A percentile compares a stretch with the other conserved stretches of the same genome.
Evolutionary conservation across 495 filamentous ascomycete species (phyloP).

Genomic region (Aspergillus conjunctus): DNA sequence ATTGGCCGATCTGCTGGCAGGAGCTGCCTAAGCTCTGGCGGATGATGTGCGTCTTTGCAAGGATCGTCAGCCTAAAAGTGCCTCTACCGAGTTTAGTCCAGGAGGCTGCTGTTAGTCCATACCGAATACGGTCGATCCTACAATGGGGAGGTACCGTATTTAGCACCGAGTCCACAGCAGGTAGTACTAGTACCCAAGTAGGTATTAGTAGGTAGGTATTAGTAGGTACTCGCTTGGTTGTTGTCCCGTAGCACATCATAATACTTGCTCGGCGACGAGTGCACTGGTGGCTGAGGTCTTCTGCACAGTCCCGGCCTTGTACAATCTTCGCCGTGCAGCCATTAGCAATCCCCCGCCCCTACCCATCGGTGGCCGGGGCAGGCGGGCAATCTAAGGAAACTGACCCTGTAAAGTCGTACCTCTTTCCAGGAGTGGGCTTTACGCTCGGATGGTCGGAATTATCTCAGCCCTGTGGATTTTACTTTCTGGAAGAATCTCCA

Average conservation of each 20-base stretch:
- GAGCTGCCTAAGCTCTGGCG: slow-evolving; percentile 15
- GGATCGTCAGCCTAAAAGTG: slow-evolving; percentile 21
- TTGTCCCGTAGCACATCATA: neutral
- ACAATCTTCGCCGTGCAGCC: neutral
- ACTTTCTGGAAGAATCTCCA: slow-evolving; percentile 11
- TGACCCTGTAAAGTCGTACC: neutral
- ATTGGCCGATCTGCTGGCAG: slow-evolving; percentile 17
- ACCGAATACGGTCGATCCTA: slow-evolving; percentile 10
- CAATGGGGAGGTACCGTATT: slow-evolving; percentile 4
- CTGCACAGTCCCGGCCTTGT: slow-evolving; percentile 1
- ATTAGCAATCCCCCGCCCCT: neutral
- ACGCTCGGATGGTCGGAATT: slow-evolving; percentile 8
- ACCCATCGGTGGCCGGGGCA: neutral
- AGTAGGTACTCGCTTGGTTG: too few relatives aligned
- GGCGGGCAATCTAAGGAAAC: neutral
- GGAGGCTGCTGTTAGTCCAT: slow-evolving; percentile 12
- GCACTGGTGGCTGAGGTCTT: neutral
- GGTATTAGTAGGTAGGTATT: neutral
- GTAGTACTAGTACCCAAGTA: neutral
- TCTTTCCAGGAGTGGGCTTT: neutral
- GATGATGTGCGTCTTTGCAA: slow-evolving; percentile 33
- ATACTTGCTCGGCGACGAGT: neutral
- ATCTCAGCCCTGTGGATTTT: slow-evolving; percentile 21
- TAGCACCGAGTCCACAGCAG: slow-evolving; percentile 8
- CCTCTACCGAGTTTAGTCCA: neutral